Evolutionary conservation across 345 rosid species (phyloP).

Genomic region (Dipteronia dyeriana): DNA sequence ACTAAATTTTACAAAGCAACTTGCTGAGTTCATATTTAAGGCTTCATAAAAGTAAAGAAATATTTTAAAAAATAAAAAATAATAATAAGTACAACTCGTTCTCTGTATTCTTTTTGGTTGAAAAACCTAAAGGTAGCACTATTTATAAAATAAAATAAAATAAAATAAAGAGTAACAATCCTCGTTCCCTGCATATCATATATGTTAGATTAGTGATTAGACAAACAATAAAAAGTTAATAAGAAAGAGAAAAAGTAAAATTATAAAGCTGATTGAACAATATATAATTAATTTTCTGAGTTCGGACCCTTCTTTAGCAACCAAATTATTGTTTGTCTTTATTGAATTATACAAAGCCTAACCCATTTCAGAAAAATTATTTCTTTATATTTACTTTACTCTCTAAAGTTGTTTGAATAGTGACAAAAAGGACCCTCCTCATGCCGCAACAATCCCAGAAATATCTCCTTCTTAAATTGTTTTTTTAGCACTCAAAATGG

Average conservation of each 20-base stretch:
- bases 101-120: no score
- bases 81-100: no score
- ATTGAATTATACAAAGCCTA: constrained; percentile 25
- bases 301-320: constrained; percentile 23
- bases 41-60: neutral
- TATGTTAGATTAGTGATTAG: neutral
- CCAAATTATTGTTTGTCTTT: constrained; percentile 19
- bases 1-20: no score
- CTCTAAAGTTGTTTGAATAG: constrained; percentile 24
- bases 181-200: neutral
- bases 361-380: constrained; percentile 19
- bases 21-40: no score
- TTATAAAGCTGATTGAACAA: constrained; percentile 12
- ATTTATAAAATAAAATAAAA: no score
- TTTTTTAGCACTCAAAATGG: neutral
- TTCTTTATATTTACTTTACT: neutral
- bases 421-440: constrained; percentile 26
- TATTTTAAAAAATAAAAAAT: no score
- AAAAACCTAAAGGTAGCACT: no score
- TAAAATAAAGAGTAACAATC: no score
- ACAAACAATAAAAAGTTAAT: constrained; percentile 19
- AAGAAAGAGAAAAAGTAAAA: neutral
- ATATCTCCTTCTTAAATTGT: neutral
- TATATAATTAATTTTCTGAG: constrained; percentile 9
- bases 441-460: constrained; percentile 10